These are phyloP conservation scores for Candida michaelii DNA, from an alignment of 805 yeast genomes.

Conservation along the genomic window DNA sequence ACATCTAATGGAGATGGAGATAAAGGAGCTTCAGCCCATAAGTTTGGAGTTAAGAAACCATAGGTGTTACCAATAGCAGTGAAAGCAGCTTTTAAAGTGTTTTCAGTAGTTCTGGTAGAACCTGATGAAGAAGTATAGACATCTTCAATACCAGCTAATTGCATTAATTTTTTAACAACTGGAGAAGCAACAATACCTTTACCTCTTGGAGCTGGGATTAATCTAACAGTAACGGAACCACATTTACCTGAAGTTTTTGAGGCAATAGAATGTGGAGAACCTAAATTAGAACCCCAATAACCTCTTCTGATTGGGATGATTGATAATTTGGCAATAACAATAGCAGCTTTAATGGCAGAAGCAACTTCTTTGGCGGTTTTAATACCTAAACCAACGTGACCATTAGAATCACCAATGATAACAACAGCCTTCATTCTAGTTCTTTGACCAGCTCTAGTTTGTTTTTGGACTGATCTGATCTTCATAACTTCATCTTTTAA, in stretches of 20 bases:
- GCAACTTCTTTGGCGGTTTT: slow-evolving; percentile 99
- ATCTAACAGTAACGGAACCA: slow-evolving; percentile 98
- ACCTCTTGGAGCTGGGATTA: slow-evolving; percentile 99
- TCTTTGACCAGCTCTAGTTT: slow-evolving; percentile 99
- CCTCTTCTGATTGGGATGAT: slow-evolving; percentile 99
- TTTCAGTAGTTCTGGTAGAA: slow-evolving; percentile 99
- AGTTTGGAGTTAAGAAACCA: slow-evolving; percentile 99
- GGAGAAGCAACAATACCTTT: slow-evolving; percentile 99
- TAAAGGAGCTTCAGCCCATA: slow-evolving; percentile 87
- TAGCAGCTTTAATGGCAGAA: slow-evolving; percentile 99
- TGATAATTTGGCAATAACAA: slow-evolving; percentile 97
- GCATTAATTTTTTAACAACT: slow-evolving; percentile 97
- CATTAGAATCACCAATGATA: slow-evolving; percentile 98
- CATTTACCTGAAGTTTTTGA: slow-evolving; percentile 99
- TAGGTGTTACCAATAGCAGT: slow-evolving; percentile 99
- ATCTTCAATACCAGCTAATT: slow-evolving; percentile 99
- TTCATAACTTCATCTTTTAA: slow-evolving; percentile 99
- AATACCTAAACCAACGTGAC: slow-evolving; percentile 99
- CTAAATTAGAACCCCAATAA: slow-evolving; percentile 99
- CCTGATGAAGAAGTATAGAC: slow-evolving; percentile 98
- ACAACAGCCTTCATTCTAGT: slow-evolving; percentile 99
- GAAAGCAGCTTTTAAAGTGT: slow-evolving; percentile 99
- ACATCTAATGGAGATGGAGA: slow-evolving; percentile 92
- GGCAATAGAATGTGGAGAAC: slow-evolving; percentile 99
- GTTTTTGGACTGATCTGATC: slow-evolving; percentile 99